These are phyloP conservation scores for Cordyceps tenuipes DNA, from an alignment of 2,329 filamentous ascomycete species.

Conservation along the genomic window DNA sequence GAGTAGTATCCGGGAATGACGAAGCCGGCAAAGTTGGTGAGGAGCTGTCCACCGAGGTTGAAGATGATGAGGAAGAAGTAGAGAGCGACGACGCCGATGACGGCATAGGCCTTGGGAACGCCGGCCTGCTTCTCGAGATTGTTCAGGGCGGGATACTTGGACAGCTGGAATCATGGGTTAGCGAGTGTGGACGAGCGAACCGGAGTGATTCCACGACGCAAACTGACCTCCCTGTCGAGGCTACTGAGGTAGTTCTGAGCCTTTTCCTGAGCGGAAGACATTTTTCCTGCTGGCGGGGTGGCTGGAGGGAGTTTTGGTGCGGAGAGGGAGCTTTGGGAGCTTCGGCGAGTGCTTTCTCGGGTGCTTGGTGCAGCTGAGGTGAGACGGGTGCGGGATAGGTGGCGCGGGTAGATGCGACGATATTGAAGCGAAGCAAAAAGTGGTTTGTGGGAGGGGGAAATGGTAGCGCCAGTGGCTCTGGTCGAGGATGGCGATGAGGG, in stretches of 20 bases:
- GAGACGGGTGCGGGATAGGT: not conserved
- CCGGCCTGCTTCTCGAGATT: conserved; percentile 79
- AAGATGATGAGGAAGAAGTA: conserved; percentile 92
- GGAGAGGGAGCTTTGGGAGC: not conserved
- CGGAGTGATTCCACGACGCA: not conserved
- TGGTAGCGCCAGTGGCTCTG: conserved; percentile 24
- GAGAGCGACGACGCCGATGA: conserved; percentile 65
- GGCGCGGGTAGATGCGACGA: conserved; percentile 3
- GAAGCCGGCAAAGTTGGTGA: conserved; percentile 82
- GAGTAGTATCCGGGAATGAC: conserved; percentile 80
- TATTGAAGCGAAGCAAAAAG: conserved; percentile 5
- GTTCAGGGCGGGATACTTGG: conserved; percentile 75
- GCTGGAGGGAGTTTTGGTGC: conserved; percentile 6
- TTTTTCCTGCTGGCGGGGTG: conserved; percentile 31
- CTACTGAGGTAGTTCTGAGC: conserved; percentile 67
- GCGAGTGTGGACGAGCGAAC: not conserved
- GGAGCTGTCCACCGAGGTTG: conserved; percentile 81
- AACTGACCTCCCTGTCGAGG: conserved; percentile 74
- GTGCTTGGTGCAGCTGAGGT: not conserved
- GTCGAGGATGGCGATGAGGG: conserved; percentile 20
- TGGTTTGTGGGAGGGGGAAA: conserved; percentile 16
- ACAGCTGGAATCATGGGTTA: conserved; percentile 47
- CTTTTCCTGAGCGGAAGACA: conserved; percentile 68
- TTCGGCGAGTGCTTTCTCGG: not conserved
- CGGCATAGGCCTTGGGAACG: conserved; percentile 77